phyloP scores from a whole-genome alignment of 768 basidiomycete genomes.

The Lactarius psammicola region DNA sequence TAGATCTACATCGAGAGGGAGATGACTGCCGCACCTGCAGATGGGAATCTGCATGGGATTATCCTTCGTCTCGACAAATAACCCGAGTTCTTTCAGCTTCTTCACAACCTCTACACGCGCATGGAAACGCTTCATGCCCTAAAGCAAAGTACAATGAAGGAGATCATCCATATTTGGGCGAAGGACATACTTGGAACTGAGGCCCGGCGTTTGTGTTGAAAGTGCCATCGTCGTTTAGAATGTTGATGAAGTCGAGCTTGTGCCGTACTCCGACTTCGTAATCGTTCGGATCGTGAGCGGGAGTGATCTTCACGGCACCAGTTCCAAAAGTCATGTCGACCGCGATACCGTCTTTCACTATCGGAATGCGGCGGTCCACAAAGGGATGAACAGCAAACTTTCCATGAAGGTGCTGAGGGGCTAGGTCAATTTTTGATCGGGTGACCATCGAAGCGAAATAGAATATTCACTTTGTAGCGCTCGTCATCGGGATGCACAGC shows the following conservation, averaged over 20 bases:
- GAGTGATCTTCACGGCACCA: constrained; percentile 98
- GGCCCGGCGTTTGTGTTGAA: constrained; percentile 86
- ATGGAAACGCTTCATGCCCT: constrained; percentile 99
- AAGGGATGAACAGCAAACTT: constrained; percentile 88
- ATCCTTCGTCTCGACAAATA: constrained; percentile 89
- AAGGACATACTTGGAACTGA: constrained; percentile 56
- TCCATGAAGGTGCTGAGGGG: constrained; percentile 78
- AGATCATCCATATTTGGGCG: too few relatives aligned
- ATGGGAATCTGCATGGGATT: constrained; percentile 97
- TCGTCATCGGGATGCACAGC: constrained; percentile 66
- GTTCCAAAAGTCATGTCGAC: constrained; percentile 97
- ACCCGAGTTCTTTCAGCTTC: constrained; percentile 75
- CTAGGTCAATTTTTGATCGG: too few relatives aligned
- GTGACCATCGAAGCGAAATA: background rate
- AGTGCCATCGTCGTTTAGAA: constrained; percentile 96
- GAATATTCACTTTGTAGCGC: constrained; percentile 67
- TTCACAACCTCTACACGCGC: constrained; percentile 81
- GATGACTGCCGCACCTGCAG: constrained; percentile 59
- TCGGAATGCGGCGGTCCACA: constrained; percentile 79
- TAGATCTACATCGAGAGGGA: constrained; percentile 5
- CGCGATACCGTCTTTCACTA: constrained; percentile 76
- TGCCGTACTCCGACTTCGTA: constrained; percentile 91
- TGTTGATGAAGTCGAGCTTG: constrained; percentile 87
- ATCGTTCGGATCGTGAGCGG: constrained; percentile 96
- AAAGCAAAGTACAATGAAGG: background rate